These are phyloP conservation scores for Astrephomene gubernaculifera DNA, from an alignment of 139 green algal genomes.

Conservation along the genomic window DNA sequence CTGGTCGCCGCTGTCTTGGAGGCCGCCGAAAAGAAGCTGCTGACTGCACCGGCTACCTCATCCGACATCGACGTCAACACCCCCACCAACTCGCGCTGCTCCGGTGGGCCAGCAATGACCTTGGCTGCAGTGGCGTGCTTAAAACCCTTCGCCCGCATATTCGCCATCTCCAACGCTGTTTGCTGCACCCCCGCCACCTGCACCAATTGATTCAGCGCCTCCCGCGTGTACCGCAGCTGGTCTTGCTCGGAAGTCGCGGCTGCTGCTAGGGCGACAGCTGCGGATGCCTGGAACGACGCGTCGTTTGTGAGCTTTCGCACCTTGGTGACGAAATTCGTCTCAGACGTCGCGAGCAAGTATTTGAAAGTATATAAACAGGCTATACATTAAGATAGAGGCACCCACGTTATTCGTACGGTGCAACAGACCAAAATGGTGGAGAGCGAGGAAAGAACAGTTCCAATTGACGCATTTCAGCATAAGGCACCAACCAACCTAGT, in stretches of 20 bases:
- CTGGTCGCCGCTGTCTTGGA: too few relatives aligned
- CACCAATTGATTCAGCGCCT: background rate
- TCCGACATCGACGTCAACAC: background rate
- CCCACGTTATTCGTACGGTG: too few relatives aligned
- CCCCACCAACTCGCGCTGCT: background rate
- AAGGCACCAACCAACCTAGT: too few relatives aligned
- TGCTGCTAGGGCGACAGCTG: background rate
- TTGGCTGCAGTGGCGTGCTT: background rate
- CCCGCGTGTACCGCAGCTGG: background rate
- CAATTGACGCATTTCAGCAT: too few relatives aligned
- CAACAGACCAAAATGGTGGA: too few relatives aligned
- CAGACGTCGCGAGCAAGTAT: background rate
- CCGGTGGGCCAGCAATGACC: background rate
- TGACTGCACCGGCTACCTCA: background rate
- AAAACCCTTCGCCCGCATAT: background rate
- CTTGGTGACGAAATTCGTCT: background rate
- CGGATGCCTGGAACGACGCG: background rate
- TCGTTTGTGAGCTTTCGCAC: background rate
- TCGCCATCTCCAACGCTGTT: background rate
- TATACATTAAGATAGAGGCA: too few relatives aligned
- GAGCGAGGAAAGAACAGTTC: too few relatives aligned
- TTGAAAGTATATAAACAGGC: too few relatives aligned
- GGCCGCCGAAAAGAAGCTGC: background rate
- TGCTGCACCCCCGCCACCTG: background rate
- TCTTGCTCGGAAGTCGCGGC: background rate